Conservation (phyloP, 495 filamentous ascomycete species). For the Neurospora terricola region DNA sequence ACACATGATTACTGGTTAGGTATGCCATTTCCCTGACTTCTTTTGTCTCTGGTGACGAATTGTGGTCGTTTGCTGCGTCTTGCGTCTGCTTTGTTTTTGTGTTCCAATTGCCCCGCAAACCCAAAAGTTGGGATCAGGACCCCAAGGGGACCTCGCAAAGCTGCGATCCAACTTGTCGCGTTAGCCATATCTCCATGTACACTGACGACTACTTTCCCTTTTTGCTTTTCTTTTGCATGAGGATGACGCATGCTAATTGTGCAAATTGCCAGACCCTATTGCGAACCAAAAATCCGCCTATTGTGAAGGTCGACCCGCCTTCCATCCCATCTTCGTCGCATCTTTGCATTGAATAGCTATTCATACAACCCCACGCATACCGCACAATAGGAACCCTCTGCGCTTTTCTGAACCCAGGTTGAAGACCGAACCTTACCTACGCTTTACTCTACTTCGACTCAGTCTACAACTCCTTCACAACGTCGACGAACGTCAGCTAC, state of each 20-base stretch:
- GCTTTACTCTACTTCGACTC: neutral
- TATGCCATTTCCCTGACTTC: neutral
- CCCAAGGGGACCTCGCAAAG: neutral
- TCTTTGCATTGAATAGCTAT: neutral
- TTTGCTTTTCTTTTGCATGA: neutral
- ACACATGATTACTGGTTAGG: neutral
- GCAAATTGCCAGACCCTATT: neutral
- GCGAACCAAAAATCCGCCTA: neutral
- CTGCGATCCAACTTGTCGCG: neutral
- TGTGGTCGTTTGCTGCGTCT: neutral
- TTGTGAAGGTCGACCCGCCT: neutral
- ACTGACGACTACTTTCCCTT: neutral
- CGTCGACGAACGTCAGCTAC: neutral
- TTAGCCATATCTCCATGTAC: neutral
- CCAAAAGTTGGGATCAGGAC: neutral
- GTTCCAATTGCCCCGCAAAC: constrained; percentile 20
- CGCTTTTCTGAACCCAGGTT: neutral
- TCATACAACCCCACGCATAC: neutral
- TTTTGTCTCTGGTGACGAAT: neutral
- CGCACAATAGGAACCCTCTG: neutral
- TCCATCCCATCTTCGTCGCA: neutral
- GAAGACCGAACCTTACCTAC: neutral
- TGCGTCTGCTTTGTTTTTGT: constrained; percentile 1
- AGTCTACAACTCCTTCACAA: neutral
- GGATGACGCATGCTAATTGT: neutral